Evolutionary conservation across 202 grass and related monocot species (phyloP).

Genomic region (Cymbopogon flexuosus): DNA sequence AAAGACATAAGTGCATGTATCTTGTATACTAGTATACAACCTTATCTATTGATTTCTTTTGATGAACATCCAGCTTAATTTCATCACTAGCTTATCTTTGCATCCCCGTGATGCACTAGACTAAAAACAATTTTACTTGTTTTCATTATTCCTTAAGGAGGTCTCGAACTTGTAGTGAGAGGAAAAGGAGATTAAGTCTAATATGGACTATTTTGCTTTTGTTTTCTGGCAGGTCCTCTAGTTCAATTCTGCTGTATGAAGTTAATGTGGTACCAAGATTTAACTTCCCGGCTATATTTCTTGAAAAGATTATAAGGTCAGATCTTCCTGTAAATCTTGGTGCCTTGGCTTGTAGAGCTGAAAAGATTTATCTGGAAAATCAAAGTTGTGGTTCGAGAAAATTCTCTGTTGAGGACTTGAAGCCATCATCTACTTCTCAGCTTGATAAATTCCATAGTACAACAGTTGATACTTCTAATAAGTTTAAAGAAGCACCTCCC

Average conservation of each 20-base stretch:
- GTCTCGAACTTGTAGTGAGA: background rate
- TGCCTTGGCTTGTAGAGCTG: conserved; percentile 76
- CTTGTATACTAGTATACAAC: background rate
- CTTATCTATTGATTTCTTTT: background rate
- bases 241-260: conserved; percentile 66
- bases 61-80: background rate
- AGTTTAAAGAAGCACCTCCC: conserved; percentile 38
- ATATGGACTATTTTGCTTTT: conserved; percentile 12
- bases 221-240: conserved; percentile 48
- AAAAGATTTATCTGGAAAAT: conserved; percentile 57
- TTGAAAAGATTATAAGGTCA: conserved; percentile 87
- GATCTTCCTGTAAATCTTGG: conserved; percentile 86
- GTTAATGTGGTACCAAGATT: conserved; percentile 90
- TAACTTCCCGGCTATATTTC: conserved; percentile 91
- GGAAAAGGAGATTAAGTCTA: background rate
- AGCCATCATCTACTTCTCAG: conserved; percentile 22
- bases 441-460: conserved; percentile 32
- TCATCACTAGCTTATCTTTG: background rate
- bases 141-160: background rate
- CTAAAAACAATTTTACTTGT: background rate
- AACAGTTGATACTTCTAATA: conserved; percentile 36
- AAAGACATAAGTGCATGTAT: background rate
- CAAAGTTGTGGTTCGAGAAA: conserved; percentile 38
- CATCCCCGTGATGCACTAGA: background rate
- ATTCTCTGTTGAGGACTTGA: conserved; percentile 29